phyloP scores from a whole-genome alignment of 768 basidiomycete genomes.

The Pleurotus ostreatus region DNA sequence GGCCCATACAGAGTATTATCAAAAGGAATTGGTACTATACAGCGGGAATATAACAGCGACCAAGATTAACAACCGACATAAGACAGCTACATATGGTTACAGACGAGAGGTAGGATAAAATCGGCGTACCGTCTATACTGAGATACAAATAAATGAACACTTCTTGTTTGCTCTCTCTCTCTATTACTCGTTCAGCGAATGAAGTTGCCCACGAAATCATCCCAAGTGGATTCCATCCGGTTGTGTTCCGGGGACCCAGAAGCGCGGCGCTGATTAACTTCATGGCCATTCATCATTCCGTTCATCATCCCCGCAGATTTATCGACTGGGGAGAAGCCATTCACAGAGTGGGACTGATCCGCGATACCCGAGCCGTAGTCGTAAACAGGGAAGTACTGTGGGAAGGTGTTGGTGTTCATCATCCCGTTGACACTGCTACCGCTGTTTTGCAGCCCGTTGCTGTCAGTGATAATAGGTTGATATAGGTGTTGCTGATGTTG shows the following conservation, averaged over 20 bases:
- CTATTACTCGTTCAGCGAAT: conserved; percentile 10
- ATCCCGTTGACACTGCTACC: background rate
- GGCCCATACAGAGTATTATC: too few relatives aligned
- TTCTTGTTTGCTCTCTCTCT: too few relatives aligned
- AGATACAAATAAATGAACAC: too few relatives aligned
- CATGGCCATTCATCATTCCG: conserved; percentile 22
- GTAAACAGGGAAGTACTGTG: conserved; percentile 73
- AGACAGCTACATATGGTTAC: too few relatives aligned
- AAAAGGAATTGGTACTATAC: too few relatives aligned
- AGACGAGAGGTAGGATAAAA: too few relatives aligned
- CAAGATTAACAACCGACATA: too few relatives aligned
- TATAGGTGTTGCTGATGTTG: conserved; percentile 11
- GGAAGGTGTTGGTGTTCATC: conserved; percentile 32
- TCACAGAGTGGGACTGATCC: background rate
- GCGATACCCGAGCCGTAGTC: conserved; percentile 43
- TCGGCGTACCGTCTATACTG: too few relatives aligned
- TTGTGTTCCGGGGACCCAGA: conserved; percentile 60
- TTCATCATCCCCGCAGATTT: conserved; percentile 8
- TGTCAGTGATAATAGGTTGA: conserved; percentile 16
- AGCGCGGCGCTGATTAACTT: conserved; percentile 32
- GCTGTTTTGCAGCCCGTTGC: conserved; percentile 8
- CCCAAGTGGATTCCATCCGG: conserved; percentile 56
- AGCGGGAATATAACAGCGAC: too few relatives aligned
- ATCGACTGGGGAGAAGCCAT: conserved; percentile 10
- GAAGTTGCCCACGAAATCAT: conserved; percentile 53